Percentiles rank a stretch among this genome's conserved stretches.
Conservation (phyloP, 306 rosid species). For the Comarum palustre region DNA sequence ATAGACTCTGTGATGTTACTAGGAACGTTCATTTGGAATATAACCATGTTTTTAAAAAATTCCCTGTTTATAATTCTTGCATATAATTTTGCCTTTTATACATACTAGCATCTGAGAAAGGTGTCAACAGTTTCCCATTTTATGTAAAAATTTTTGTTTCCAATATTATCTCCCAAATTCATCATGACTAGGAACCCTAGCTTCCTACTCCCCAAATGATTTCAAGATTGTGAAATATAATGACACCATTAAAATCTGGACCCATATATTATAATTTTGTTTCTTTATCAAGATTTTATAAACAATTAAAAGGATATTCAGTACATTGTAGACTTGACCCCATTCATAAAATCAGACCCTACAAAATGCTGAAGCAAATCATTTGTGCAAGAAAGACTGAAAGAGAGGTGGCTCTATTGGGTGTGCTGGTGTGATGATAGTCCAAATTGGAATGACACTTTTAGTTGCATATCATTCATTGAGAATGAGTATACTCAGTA, state of each 20-base stretch:
- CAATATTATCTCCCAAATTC: not conserved
- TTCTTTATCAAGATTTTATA: slow-evolving; percentile 18
- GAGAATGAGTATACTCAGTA: slow-evolving; percentile 7
- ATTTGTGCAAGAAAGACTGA: slow-evolving; percentile 21
- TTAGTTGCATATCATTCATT: slow-evolving; percentile 24
- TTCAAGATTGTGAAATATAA: slow-evolving; percentile 24
- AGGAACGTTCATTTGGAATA: not conserved
- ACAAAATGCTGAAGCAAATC: slow-evolving; percentile 24
- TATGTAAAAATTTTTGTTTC: not conserved
- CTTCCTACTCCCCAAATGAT: slow-evolving; percentile 29
- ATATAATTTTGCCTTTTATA: not conserved
- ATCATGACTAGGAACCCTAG: slow-evolving; percentile 21
- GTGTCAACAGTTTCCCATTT: not conserved
- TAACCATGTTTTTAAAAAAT: not conserved
- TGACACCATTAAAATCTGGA: slow-evolving; percentile 33
- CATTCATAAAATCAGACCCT: slow-evolving; percentile 8
- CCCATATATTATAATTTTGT: slow-evolving; percentile 31
- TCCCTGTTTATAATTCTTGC: not conserved
- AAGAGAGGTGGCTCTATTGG: not conserved
- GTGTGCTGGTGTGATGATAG: slow-evolving; percentile 37
- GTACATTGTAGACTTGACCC: slow-evolving; percentile 15
- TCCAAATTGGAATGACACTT: slow-evolving; percentile 28
- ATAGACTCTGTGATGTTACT: not conserved
- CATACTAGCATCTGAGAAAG: not conserved
- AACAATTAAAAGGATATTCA: slow-evolving; percentile 4